A percentile compares a stretch with the other conserved stretches of the same genome.
phyloP scores from a whole-genome alignment of 2,329 filamentous ascomycete genomes.

The Sporothrix inflata region DNA sequence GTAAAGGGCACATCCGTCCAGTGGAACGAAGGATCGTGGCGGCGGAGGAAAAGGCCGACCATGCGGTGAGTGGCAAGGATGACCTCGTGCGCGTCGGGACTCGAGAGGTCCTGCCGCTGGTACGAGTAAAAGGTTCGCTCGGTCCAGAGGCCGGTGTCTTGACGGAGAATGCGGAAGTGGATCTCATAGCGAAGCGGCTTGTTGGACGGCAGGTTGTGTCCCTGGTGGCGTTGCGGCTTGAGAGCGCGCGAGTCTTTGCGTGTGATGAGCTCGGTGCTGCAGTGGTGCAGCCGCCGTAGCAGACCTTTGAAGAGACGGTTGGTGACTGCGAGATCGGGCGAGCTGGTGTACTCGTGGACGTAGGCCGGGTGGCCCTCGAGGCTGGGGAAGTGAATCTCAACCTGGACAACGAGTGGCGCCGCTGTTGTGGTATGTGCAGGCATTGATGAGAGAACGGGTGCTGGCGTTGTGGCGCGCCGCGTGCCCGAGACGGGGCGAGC shows the following conservation, averaged over 20 bases:
- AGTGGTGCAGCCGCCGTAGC: slow-evolving; percentile 56
- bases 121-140: slow-evolving; percentile 55
- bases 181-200: slow-evolving; percentile 56
- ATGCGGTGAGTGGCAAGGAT: slow-evolving; percentile 55
- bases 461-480: not conserved
- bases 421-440: not conserved
- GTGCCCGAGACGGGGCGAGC: not conserved
- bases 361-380: slow-evolving; percentile 37
- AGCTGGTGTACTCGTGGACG: slow-evolving; percentile 52
- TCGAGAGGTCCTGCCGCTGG: slow-evolving; percentile 52
- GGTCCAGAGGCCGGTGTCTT: slow-evolving; percentile 47
- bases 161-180: slow-evolving; percentile 50
- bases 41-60: slow-evolving; percentile 54
- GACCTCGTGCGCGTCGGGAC: slow-evolving; percentile 50
- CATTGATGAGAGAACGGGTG: not conserved
- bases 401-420: slow-evolving; percentile 30
- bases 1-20: slow-evolving; percentile 49
- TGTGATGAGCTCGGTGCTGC: slow-evolving; percentile 57
- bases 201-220: slow-evolving; percentile 36
- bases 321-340: slow-evolving; percentile 48
- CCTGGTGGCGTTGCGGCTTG: slow-evolving; percentile 39
- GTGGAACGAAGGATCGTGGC: slow-evolving; percentile 54
- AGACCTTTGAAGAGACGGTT: slow-evolving; percentile 54
- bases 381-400: slow-evolving; percentile 33
- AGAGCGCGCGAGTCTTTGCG: slow-evolving; percentile 55